Percentiles rank a stretch among this genome's conserved stretches.
These are phyloP conservation scores for Kurtzmaniella quercitrusa DNA, from an alignment of 1,139 yeast species.

Conservation along the genomic window DNA sequence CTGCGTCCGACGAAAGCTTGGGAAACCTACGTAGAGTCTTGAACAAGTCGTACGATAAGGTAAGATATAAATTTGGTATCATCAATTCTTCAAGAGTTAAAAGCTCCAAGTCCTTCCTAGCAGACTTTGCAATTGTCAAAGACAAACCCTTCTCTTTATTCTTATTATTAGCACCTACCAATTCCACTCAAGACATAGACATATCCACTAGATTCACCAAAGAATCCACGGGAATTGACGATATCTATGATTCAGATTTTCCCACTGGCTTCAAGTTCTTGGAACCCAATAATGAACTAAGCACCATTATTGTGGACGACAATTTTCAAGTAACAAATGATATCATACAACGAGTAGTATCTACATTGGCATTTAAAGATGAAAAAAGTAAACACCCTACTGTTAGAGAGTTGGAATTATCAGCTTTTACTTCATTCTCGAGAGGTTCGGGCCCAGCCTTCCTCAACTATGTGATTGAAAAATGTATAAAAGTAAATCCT, in stretches of 20 bases:
- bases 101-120: conserved; percentile 18
- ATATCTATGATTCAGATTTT: conserved; percentile 26
- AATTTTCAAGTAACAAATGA: conserved; percentile 17
- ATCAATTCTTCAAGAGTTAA: conserved; percentile 42
- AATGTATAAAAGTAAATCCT: background rate
- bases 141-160: conserved; percentile 18
- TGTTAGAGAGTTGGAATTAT: conserved; percentile 32
- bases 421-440: conserved; percentile 50
- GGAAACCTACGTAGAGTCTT: conserved; percentile 12
- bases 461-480: conserved; percentile 21
- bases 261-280: conserved; percentile 14
- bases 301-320: conserved; percentile 11
- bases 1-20: background rate
- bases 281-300: conserved; percentile 4
- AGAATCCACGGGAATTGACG: conserved; percentile 14
- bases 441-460: conserved; percentile 37
- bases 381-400: background rate
- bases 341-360: conserved; percentile 26
- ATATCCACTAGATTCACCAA: background rate
- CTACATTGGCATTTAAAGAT: conserved; percentile 43
- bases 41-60: conserved; percentile 49
- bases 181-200: conserved; percentile 10
- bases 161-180: conserved; percentile 26
- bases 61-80: conserved; percentile 37
- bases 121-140: conserved; percentile 20